Percentiles rank a stretch among this genome's conserved stretches.
Conservation (phyloP, 2,329 filamentous ascomycete species). For the Lasiodiplodia gonubiensis region DNA sequence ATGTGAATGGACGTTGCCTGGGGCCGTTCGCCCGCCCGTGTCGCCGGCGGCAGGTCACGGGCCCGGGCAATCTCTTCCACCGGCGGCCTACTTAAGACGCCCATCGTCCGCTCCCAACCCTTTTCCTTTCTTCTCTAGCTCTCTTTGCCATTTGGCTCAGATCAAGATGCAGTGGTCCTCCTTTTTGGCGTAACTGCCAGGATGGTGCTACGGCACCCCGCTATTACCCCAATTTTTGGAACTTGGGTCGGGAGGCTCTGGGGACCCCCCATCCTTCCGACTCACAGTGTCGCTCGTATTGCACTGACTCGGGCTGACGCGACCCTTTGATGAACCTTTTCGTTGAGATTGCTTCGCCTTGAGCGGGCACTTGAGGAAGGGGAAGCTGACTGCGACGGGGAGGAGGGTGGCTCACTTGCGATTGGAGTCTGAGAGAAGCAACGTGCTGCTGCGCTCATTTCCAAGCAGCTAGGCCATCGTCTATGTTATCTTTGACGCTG, state of each 20-base stretch:
- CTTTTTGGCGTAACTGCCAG: background rate
- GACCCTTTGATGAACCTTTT: background rate
- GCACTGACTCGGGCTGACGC: background rate
- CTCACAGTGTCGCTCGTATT: slow-evolving; percentile 15
- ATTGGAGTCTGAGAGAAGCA: too few species aligned
- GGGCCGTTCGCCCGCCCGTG: too few species aligned
- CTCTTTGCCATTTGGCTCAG: background rate
- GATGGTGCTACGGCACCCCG: background rate
- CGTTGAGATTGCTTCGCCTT: background rate
- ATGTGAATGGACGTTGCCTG: background rate
- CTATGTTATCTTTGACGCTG: too few species aligned
- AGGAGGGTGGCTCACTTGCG: background rate
- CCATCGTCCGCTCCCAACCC: background rate
- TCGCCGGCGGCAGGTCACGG: background rate
- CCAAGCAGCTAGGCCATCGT: too few species aligned
- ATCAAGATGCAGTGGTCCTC: background rate
- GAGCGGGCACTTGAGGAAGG: slow-evolving; percentile 8
- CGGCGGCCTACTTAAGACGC: background rate
- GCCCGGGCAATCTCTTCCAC: background rate
- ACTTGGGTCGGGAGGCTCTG: background rate
- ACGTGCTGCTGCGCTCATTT: too few species aligned
- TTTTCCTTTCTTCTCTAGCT: background rate
- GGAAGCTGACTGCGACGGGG: background rate
- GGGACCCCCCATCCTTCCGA: background rate
- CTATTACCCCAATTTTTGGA: background rate